These are phyloP conservation scores for Fragaria vesca DNA, from an alignment of 306 rosid species.

Conservation along the genomic window DNA sequence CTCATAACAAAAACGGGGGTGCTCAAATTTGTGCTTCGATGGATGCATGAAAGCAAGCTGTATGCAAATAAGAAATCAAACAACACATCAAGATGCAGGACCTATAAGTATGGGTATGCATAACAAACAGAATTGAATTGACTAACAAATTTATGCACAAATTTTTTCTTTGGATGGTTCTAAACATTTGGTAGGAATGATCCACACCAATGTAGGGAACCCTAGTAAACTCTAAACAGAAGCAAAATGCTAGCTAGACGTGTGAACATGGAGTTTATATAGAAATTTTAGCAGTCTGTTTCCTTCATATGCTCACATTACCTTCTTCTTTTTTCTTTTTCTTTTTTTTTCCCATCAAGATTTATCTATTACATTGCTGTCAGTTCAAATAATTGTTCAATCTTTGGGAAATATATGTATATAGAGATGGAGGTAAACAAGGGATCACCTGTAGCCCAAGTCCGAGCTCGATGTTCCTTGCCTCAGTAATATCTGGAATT, in stretches of 20 bases:
- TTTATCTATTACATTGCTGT: background rate
- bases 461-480: constrained; percentile 88
- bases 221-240: background rate
- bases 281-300: background rate
- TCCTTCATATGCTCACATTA: background rate
- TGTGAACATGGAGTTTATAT: background rate
- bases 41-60: constrained; percentile 96
- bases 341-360: background rate
- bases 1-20: constrained; percentile 92
- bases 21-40: constrained; percentile 88
- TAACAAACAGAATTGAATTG: background rate
- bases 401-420: constrained; percentile 8
- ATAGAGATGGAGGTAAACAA: constrained; percentile 17
- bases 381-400: background rate
- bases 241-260: background rate
- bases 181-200: constrained; percentile 3
- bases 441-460: constrained; percentile 83
- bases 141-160: background rate
- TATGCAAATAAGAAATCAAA: constrained; percentile 30
- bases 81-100: constrained; percentile 19
- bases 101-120: constrained; percentile 2
- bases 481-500: constrained; percentile 76
- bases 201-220: background rate
- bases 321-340: background rate
- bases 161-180: background rate